Evolutionary conservation across 2,329 filamentous ascomycete species (phyloP).

Genomic region (Lasiodiplodia theobromae): DNA sequence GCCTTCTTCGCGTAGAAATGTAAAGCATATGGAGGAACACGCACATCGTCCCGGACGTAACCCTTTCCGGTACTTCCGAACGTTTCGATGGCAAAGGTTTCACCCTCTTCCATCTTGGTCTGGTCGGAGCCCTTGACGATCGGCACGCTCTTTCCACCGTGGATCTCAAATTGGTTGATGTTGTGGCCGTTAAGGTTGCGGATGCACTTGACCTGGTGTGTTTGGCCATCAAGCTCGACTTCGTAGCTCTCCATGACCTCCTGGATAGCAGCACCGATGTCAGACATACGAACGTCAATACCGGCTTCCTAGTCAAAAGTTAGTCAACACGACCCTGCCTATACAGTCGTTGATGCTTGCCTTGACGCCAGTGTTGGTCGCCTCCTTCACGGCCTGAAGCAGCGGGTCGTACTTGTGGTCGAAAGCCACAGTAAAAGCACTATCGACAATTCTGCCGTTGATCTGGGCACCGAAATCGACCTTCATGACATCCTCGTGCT

Average conservation of each 20-base stretch:
- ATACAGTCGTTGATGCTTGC: conserved; percentile 43
- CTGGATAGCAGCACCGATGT: conserved; percentile 84
- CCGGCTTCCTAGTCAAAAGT: conserved; percentile 70
- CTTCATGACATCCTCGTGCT: conserved; percentile 74
- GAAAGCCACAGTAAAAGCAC: conserved; percentile 73
- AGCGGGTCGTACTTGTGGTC: conserved; percentile 74
- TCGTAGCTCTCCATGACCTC: conserved; percentile 95
- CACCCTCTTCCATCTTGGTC: conserved; percentile 98
- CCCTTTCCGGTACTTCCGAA: conserved; percentile 94
- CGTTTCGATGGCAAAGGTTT: conserved; percentile 94
- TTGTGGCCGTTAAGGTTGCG: conserved; percentile 89
- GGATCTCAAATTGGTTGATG: conserved; percentile 87
- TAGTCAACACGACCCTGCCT: background rate
- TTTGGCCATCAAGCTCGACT: conserved; percentile 80
- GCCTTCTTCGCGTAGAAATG: background rate
- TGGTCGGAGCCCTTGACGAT: conserved; percentile 88
- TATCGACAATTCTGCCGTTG: conserved; percentile 75
- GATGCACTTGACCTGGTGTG: conserved; percentile 82
- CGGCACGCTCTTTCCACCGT: conserved; percentile 90
- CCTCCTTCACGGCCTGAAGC: conserved; percentile 70
- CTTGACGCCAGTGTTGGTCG: conserved; percentile 77
- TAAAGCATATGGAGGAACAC: conserved; percentile 56
- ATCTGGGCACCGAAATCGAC: conserved; percentile 76
- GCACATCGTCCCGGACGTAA: conserved; percentile 77
- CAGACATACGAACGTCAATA: conserved; percentile 87